Percentiles rank a stretch among this genome's conserved stretches.
These are phyloP conservation scores for Arxiozyma slooffiae DNA, from an alignment of 1,139 yeast genomes.

Conservation along the genomic window DNA sequence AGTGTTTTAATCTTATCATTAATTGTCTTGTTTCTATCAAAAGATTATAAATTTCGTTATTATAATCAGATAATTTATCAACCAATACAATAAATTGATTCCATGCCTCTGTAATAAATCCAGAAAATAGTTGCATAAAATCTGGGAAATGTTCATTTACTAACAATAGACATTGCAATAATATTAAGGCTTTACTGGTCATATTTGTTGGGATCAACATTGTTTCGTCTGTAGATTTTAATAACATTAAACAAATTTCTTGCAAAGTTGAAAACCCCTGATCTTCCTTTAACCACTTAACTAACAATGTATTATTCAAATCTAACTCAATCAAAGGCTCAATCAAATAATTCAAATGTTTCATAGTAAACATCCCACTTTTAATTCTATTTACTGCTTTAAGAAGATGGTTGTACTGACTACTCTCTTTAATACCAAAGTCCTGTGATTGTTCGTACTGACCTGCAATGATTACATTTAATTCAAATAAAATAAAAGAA, in stretches of 20 bases:
- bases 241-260: slow-evolving; percentile 13
- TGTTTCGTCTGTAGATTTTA: slow-evolving; percentile 22
- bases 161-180: slow-evolving; percentile 18
- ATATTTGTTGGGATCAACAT: slow-evolving; percentile 20
- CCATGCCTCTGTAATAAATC: slow-evolving; percentile 16
- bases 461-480: slow-evolving; percentile 2
- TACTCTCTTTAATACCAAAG: background rate
- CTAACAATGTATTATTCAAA: slow-evolving; percentile 8
- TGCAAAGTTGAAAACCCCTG: slow-evolving; percentile 19
- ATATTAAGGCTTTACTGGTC: slow-evolving; percentile 20
- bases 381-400: slow-evolving; percentile 19
- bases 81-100: slow-evolving; percentile 12
- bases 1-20: slow-evolving; percentile 11
- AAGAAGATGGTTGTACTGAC: slow-evolving; percentile 12
- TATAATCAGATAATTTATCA: slow-evolving; percentile 17
- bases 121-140: slow-evolving; percentile 3
- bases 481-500: slow-evolving; percentile 16
- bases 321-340: slow-evolving; percentile 14
- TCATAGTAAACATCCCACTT: slow-evolving; percentile 23
- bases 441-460: slow-evolving; percentile 1
- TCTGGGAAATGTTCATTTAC: slow-evolving; percentile 7
- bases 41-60: slow-evolving; percentile 19
- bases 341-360: slow-evolving; percentile 20
- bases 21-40: slow-evolving; percentile 20
- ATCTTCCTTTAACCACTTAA: slow-evolving; percentile 17